Conservation (phyloP, 192 early-diverging fungal species). For the Backusella tarrabulga region DNA sequence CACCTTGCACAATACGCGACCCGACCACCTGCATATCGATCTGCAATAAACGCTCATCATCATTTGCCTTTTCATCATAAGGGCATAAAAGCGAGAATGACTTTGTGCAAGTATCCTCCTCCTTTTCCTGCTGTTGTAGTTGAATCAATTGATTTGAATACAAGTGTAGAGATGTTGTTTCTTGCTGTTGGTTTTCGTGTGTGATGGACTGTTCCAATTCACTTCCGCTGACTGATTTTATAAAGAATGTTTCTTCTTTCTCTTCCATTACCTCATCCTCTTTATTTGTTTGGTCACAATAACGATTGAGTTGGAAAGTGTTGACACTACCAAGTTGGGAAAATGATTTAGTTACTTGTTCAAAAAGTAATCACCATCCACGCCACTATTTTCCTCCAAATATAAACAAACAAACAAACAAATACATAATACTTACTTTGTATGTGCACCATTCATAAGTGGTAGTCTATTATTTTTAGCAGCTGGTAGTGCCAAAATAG, state of each 20-base stretch:
- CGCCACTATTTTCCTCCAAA: not conserved
- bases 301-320: slow-evolving; percentile 1
- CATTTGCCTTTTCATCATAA: slow-evolving; percentile 21
- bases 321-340: not conserved
- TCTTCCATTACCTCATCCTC: slow-evolving; percentile 4
- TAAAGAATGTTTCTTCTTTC: not conserved
- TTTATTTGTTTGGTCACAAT: slow-evolving; percentile 1
- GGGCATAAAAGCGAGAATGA: slow-evolving; percentile 37
- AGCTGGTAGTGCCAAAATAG: not conserved
- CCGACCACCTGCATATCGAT: slow-evolving; percentile 75
- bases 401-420: no score
- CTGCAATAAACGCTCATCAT: slow-evolving; percentile 51
- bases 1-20: slow-evolving; percentile 47
- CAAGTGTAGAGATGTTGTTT: not conserved
- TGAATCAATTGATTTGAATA: not conserved
- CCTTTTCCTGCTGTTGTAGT: not conserved
- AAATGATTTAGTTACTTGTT: not conserved
- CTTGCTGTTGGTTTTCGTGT: not conserved
- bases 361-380: not conserved
- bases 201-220: not conserved
- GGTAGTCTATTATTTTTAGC: slow-evolving; percentile 3
- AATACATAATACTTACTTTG: not conserved
- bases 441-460: not conserved
- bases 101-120: not conserved
- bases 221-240: slow-evolving; percentile 3